Conservation (phyloP, 164 flowering plant species). For the Chimonanthus salicifolius region DNA sequence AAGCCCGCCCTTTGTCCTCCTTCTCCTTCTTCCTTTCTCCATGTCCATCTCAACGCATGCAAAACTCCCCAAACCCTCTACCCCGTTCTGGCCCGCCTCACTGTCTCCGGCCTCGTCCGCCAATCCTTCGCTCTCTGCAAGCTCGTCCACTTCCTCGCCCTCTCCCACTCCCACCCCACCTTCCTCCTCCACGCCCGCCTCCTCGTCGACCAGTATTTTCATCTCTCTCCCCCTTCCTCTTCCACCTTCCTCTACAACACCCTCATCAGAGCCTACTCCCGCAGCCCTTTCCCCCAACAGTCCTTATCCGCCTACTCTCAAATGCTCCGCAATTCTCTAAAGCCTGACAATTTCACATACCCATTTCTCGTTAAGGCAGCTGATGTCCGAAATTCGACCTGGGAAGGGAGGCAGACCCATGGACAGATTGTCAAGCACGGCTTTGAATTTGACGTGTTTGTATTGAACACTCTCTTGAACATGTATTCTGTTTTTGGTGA, state of each 20-base stretch:
- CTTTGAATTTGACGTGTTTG: constrained; percentile 16
- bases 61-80: constrained; percentile 10
- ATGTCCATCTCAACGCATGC: constrained; percentile 11
- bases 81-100: constrained; percentile 14
- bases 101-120: constrained; percentile 15
- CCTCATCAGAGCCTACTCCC: constrained; percentile 16
- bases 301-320: constrained; percentile 10
- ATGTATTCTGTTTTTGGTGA: constrained; percentile 18
- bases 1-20: background rate
- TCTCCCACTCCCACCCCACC: constrained; percentile 3
- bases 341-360: constrained; percentile 23
- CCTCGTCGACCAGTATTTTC: constrained; percentile 9
- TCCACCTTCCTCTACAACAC: constrained; percentile 21
- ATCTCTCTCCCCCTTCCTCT: background rate
- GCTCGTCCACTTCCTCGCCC: constrained; percentile 16
- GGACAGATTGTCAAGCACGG: constrained; percentile 17
- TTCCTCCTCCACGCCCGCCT: constrained; percentile 18
- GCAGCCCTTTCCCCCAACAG: constrained; percentile 7
- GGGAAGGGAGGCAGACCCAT: constrained; percentile 20
- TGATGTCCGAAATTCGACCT: background rate
- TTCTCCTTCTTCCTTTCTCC: background rate
- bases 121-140: constrained; percentile 14
- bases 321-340: constrained; percentile 13
- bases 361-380: constrained; percentile 24
- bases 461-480: constrained; percentile 14